These are phyloP conservation scores for Salix dunnii DNA, from an alignment of 345 rosid species.

Conservation along the genomic window DNA sequence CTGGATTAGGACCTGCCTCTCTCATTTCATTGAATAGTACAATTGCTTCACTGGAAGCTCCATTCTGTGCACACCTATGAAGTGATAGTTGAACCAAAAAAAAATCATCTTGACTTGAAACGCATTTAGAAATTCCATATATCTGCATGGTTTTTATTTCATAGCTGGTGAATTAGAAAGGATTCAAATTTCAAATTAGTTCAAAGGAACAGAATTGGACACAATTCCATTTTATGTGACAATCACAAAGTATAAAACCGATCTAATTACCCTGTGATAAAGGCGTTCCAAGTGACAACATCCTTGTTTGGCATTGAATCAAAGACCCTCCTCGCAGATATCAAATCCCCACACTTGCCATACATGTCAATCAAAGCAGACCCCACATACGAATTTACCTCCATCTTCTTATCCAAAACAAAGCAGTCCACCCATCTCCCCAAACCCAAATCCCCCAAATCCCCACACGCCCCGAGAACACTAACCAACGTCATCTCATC, in stretches of 20 bases:
- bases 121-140: neutral
- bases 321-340: slow-evolving; percentile 62
- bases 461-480: no score
- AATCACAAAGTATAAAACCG: neutral
- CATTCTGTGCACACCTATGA: slow-evolving; percentile 76
- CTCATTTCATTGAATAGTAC: slow-evolving; percentile 52
- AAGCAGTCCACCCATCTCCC: no score
- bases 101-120: neutral
- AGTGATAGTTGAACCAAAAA: neutral
- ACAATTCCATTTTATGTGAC: no score
- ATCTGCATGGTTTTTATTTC: neutral
- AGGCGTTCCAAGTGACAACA: slow-evolving; percentile 77
- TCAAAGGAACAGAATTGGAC: no score
- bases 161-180: neutral
- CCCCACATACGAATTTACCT: no score
- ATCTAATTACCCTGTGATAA: slow-evolving; percentile 65
- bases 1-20: slow-evolving; percentile 38
- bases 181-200: no score
- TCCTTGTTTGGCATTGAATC: slow-evolving; percentile 59
- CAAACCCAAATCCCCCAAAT: no score
- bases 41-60: slow-evolving; percentile 68
- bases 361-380: no score
- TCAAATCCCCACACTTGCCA: slow-evolving; percentile 40
- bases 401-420: neutral
- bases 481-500: no score